Evolutionary conservation across 768 basidiomycete genomes (phyloP).

Genomic region (Austroboletus festivus): DNA sequence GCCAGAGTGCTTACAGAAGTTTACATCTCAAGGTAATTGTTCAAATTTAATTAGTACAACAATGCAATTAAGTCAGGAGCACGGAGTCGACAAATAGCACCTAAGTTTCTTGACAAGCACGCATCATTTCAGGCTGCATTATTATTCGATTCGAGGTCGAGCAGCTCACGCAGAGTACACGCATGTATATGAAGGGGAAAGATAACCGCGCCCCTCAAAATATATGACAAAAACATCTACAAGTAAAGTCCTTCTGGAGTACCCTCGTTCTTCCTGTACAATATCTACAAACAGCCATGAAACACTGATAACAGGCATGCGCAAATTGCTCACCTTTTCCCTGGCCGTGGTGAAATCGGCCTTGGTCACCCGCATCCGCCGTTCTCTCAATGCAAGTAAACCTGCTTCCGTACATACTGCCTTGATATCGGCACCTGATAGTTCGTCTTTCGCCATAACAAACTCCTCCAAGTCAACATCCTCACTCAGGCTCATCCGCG

Average conservation of each 20-base stretch:
- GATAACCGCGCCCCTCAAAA: constrained; percentile 3
- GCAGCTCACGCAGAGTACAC: no score
- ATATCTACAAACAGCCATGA: constrained; percentile 44
- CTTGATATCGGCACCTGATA: constrained; percentile 98
- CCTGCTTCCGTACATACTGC: constrained; percentile 99
- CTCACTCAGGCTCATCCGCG: constrained; percentile 83
- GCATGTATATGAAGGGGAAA: background rate
- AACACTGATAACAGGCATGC: constrained; percentile 4
- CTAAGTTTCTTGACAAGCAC: no score
- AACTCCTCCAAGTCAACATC: constrained; percentile 97
- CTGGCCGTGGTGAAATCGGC: constrained; percentile 85
- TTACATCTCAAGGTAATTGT: no score
- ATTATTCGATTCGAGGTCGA: no score
- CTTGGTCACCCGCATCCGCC: constrained; percentile 93
- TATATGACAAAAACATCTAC: constrained; percentile 35
- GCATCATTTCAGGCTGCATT: no score
- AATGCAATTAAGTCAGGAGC: no score
- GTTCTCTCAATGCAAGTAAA: constrained; percentile 86
- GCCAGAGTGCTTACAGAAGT: no score
- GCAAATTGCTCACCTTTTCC: constrained; percentile 69
- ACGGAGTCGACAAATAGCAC: no score
- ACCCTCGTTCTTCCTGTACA: constrained; percentile 98
- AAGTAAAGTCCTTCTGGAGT: constrained; percentile 87
- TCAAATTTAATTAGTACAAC: no score
- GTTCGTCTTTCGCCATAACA: constrained; percentile 91